A percentile compares a stretch with the other conserved stretches of the same genome.
Evolutionary conservation across 192 early-diverging fungal species (phyloP).

Genomic region (Umbelopsis sp.): DNA sequence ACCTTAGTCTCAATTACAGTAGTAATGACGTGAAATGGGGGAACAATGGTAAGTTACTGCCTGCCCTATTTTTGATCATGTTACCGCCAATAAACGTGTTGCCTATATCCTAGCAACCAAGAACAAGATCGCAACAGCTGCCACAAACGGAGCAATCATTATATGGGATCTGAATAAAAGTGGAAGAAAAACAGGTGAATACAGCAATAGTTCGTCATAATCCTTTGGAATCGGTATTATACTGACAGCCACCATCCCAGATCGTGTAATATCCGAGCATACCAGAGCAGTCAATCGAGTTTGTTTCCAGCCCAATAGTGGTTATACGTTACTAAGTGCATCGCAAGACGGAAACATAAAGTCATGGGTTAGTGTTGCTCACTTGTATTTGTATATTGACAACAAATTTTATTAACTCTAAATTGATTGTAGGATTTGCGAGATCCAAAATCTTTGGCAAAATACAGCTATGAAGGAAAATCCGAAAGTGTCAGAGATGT

Average conservation of each 20-base stretch:
- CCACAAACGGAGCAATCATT: conserved; percentile 69
- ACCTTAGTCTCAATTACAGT: conserved; percentile 54
- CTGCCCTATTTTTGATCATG: not conserved
- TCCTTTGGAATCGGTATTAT: not conserved
- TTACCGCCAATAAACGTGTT: conserved; percentile 4
- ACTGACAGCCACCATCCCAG: conserved; percentile 29
- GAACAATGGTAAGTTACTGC: conserved; percentile 45
- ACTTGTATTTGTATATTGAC: not conserved
- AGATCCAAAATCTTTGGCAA: conserved; percentile 41
- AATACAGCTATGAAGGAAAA: conserved; percentile 69
- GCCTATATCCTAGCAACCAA: conserved; percentile 46
- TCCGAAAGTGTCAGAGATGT: conserved; percentile 80
- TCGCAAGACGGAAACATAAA: conserved; percentile 76
- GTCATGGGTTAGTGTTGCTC: conserved; percentile 62
- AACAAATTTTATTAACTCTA: not conserved
- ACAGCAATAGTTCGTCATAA: not conserved
- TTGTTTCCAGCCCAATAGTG: conserved; percentile 73
- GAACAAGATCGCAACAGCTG: conserved; percentile 70
- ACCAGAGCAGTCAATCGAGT: conserved; percentile 75
- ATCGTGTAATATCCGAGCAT: conserved; percentile 70
- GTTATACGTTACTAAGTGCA: conserved; percentile 68
- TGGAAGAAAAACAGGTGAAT: conserved; percentile 46
- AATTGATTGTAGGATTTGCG: conserved; percentile 58
- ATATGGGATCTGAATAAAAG: conserved; percentile 70
- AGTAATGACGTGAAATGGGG: conserved; percentile 85